These are phyloP conservation scores for Furcasterigmium sp. DNA, from an alignment of 2,329 filamentous ascomycete genomes.

Conservation along the genomic window DNA sequence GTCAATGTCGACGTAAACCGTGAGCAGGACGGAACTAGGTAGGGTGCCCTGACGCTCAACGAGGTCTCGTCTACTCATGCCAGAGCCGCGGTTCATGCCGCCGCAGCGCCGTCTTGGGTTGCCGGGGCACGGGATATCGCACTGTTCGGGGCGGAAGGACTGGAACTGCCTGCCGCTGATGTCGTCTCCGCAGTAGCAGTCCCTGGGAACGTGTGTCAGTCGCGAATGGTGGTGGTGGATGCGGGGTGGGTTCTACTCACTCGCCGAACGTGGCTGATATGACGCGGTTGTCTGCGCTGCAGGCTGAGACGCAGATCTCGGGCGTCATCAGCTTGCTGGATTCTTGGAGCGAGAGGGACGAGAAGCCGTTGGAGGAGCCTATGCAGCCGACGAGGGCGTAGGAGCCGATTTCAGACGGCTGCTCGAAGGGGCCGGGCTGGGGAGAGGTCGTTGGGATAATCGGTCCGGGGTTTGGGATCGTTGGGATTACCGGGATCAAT, in stretches of 20 bases:
- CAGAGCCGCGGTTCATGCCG: conserved; percentile 18
- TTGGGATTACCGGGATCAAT: no score
- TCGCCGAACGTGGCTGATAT: conserved; percentile 18
- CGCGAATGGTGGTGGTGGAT: background rate
- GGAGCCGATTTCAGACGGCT: no score
- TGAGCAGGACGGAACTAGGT: no score
- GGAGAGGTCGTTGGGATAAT: no score
- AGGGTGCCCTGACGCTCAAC: no score
- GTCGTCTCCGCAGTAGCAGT: conserved; percentile 18
- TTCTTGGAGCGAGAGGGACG: conserved; percentile 11
- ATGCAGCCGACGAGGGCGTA: background rate
- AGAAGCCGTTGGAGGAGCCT: conserved; percentile 13
- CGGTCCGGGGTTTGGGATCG: no score
- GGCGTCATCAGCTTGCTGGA: conserved; percentile 10
- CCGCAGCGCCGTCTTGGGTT: conserved; percentile 34
- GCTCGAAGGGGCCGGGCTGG: no score
- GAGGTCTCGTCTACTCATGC: background rate
- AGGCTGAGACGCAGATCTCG: conserved; percentile 15
- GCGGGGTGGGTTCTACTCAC: conserved; percentile 10
- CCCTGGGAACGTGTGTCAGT: conserved; percentile 3
- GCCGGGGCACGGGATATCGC: conserved; percentile 34
- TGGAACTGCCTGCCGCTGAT: conserved; percentile 8
- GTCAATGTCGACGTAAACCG: no score
- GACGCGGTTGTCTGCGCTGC: conserved; percentile 3
- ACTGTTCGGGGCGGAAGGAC: conserved; percentile 14